Conservation (phyloP, 2,329 filamentous ascomycete species). For the Teratosphaeriaceae sp. region DNA sequence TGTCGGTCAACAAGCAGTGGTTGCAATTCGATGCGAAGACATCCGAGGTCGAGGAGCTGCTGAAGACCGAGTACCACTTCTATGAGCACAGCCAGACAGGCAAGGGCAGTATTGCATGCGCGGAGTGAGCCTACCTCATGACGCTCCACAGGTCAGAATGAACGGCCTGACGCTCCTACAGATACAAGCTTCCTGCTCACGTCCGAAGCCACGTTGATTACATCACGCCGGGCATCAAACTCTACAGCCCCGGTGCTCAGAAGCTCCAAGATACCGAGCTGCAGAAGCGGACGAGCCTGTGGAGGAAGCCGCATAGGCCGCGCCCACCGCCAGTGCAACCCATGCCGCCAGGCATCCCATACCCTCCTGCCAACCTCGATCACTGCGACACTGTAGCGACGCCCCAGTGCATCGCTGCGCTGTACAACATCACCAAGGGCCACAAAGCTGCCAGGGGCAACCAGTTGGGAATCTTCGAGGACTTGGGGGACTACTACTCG, state of each 20-base stretch:
- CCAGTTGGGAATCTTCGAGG: conserved; percentile 41
- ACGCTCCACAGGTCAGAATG: background rate
- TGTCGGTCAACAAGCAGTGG: conserved; percentile 33
- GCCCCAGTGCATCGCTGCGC: conserved; percentile 35
- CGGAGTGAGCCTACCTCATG: conserved; percentile 19
- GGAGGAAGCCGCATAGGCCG: background rate
- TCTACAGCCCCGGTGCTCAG: conserved; percentile 24
- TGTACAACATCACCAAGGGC: conserved; percentile 39
- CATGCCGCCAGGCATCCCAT: conserved; percentile 1
- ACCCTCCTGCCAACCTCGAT: background rate
- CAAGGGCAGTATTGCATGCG: conserved; percentile 33
- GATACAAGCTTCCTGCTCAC: conserved; percentile 45
- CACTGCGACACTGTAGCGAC: conserved; percentile 25
- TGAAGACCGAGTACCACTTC: conserved; percentile 49
- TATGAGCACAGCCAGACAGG: conserved; percentile 52
- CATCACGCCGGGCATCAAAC: conserved; percentile 49
- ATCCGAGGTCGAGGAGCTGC: conserved; percentile 33
- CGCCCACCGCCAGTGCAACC: conserved; percentile 2
- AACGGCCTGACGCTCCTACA: background rate
- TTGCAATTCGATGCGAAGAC: conserved; percentile 38
- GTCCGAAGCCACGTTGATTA: conserved; percentile 49
- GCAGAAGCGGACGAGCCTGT: conserved; percentile 13
- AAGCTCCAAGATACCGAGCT: conserved; percentile 8
- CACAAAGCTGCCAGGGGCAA: conserved; percentile 34
- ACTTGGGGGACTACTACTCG: conserved; percentile 36